Conservation (phyloP, 148 eudicot genomes). For the Chenopodium suecicum region DNA sequence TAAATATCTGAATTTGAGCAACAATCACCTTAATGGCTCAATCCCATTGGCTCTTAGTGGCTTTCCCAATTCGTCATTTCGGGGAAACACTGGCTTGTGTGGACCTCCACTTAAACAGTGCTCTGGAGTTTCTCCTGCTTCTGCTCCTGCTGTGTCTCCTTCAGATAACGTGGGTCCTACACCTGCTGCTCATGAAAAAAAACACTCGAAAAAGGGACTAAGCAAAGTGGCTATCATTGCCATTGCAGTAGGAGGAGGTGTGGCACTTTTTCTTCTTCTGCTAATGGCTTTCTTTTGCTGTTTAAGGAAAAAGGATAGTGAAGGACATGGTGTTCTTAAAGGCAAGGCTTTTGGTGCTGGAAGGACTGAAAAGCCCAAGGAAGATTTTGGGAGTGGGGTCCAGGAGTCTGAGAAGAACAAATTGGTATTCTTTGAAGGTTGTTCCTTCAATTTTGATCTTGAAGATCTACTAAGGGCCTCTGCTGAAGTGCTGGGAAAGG, state of each 20-base stretch:
- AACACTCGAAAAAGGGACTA: conserved; percentile 36
- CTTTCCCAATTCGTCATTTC: conserved; percentile 67
- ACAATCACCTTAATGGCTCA: conserved; percentile 75
- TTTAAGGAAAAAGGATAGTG: conserved; percentile 44
- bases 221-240: conserved; percentile 48
- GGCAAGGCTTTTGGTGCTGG: conserved; percentile 46
- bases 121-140: conserved; percentile 42
- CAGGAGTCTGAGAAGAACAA: conserved; percentile 81
- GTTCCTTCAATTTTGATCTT: conserved; percentile 72
- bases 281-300: conserved; percentile 39
- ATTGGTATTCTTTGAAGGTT: conserved; percentile 74
- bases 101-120: conserved; percentile 65
- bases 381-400: conserved; percentile 73
- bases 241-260: conserved; percentile 52
- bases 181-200: conserved; percentile 27
- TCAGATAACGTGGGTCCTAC: conserved; percentile 12
- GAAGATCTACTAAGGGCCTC: conserved; percentile 93
- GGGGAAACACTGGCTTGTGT: conserved; percentile 68
- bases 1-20: conserved; percentile 55
- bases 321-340: conserved; percentile 31
- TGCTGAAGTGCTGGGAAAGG: conserved; percentile 93
- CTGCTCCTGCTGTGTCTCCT: conserved; percentile 38
- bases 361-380: conserved; percentile 56
- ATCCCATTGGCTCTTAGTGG: conserved; percentile 56
- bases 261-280: conserved; percentile 35